A percentile compares a stretch with the other conserved stretches of the same genome.
These are phyloP conservation scores for Bryum argenteum DNA, from an alignment of 225 moss, liverwort and hornwort genomes.

Conservation along the genomic window DNA sequence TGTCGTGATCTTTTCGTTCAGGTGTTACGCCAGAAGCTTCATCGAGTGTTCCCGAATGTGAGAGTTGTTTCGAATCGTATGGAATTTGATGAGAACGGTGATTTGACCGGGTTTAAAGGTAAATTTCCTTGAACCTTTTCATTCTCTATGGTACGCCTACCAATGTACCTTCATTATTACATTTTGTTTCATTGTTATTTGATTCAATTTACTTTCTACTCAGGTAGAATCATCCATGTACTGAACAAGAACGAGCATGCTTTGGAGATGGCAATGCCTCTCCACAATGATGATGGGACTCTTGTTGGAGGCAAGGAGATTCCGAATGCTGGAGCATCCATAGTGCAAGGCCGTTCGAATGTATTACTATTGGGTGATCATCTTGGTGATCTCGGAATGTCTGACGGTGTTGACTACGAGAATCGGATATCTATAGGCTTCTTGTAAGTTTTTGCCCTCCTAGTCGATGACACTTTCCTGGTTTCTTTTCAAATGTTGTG, in stretches of 20 bases:
- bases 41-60: constrained; percentile 65
- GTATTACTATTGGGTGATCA: constrained; percentile 80
- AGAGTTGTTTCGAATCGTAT: constrained; percentile 80
- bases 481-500: not conserved
- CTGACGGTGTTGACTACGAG: constrained; percentile 70
- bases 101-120: constrained; percentile 71
- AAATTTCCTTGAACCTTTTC: not conserved
- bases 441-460: constrained; percentile 46
- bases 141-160: no score
- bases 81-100: constrained; percentile 64
- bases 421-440: constrained; percentile 80
- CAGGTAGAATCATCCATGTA: constrained; percentile 75
- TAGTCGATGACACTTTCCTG: not conserved
- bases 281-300: constrained; percentile 62
- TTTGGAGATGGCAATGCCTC: constrained; percentile 75
- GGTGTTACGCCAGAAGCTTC: constrained; percentile 75
- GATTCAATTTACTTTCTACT: not conserved
- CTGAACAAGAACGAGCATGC: constrained; percentile 86
- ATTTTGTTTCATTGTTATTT: not conserved
- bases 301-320: constrained; percentile 33
- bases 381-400: constrained; percentile 89
- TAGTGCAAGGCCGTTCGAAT: constrained; percentile 77
- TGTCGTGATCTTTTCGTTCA: constrained; percentile 16
- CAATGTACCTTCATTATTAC: no score
- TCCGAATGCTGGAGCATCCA: constrained; percentile 45